These are phyloP conservation scores for Inga oerstediana DNA, from an alignment of 306 rosid species.

Conservation along the genomic window DNA sequence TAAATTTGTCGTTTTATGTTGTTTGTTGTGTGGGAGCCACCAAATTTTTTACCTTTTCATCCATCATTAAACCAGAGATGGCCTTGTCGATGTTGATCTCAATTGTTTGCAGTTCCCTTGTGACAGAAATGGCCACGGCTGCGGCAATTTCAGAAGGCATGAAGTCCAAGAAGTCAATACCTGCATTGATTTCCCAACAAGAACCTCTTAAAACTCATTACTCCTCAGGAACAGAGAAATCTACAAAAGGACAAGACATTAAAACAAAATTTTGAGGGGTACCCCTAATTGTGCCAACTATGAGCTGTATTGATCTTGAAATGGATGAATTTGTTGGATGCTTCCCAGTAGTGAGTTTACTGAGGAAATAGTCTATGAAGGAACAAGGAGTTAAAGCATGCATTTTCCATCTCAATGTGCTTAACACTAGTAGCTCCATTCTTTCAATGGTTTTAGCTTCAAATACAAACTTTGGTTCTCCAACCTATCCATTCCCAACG, in stretches of 20 bases:
- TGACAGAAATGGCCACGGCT: conserved; percentile 70
- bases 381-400: conserved; percentile 73
- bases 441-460: conserved; percentile 73
- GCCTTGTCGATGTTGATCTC: conserved; percentile 57
- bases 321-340: conserved; percentile 37
- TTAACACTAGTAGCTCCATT: conserved; percentile 80
- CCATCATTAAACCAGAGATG: conserved; percentile 50
- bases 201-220: conserved; percentile 44
- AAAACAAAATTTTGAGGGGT: conserved; percentile 29
- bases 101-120: conserved; percentile 52
- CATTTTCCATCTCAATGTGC: conserved; percentile 88
- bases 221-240: conserved; percentile 34
- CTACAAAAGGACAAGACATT: conserved; percentile 29
- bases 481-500: conserved; percentile 56
- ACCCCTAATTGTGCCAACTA: conserved; percentile 72
- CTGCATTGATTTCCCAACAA: conserved; percentile 68
- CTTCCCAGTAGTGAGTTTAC: conserved; percentile 49
- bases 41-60: conserved; percentile 67
- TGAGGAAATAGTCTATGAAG: conserved; percentile 76
- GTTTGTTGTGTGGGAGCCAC: conserved; percentile 28
- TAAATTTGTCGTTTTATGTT: conserved; percentile 20
- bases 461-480: conserved; percentile 78
- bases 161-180: conserved; percentile 92
- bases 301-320: conserved; percentile 62
- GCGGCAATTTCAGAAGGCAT: conserved; percentile 91